phyloP scores from a whole-genome alignment of 305 asterid genomes.

The Fraxinus velutina region DNA sequence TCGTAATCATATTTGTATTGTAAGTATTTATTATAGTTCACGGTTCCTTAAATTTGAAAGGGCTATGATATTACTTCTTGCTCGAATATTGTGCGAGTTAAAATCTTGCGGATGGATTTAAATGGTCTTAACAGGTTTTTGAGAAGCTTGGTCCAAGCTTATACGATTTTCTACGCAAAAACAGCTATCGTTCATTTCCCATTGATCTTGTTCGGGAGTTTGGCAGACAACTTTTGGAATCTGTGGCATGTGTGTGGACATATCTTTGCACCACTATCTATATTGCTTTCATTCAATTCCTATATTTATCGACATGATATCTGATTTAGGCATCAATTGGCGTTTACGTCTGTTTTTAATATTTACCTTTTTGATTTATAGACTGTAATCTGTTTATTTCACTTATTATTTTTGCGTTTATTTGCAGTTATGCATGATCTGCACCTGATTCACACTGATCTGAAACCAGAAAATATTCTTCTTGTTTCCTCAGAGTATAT shows the following conservation, averaged over 20 bases:
- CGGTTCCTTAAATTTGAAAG: conserved; percentile 40
- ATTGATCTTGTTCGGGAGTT: conserved; percentile 95
- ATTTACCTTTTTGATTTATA: conserved; percentile 4
- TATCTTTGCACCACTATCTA: conserved; percentile 43
- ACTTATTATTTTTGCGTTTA: conserved; percentile 25
- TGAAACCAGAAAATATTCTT: conserved; percentile 89
- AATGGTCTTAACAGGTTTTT: conserved; percentile 86
- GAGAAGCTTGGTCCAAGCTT: conserved; percentile 99
- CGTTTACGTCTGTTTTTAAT: neutral
- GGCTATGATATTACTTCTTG: conserved; percentile 28
- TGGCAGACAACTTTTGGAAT: conserved; percentile 95
- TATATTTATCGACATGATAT: conserved; percentile 1
- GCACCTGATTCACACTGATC: conserved; percentile 79
- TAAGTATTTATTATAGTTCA: conserved; percentile 55
- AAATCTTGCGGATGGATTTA: conserved; percentile 59
- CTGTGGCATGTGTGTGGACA: conserved; percentile 91
- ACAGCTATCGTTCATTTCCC: conserved; percentile 92
- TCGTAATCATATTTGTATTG: conserved; percentile 91
- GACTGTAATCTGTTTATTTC: conserved; percentile 11
- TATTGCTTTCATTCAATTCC: conserved; percentile 27
- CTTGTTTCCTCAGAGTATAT: conserved; percentile 78
- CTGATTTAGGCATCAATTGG: conserved; percentile 11
- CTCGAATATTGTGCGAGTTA: conserved; percentile 44
- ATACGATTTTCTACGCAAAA: conserved; percentile 93
- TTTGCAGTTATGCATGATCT: conserved; percentile 91